These are phyloP conservation scores for Echeveria elegans DNA, from an alignment of 164 flowering plant genomes.

Conservation along the genomic window DNA sequence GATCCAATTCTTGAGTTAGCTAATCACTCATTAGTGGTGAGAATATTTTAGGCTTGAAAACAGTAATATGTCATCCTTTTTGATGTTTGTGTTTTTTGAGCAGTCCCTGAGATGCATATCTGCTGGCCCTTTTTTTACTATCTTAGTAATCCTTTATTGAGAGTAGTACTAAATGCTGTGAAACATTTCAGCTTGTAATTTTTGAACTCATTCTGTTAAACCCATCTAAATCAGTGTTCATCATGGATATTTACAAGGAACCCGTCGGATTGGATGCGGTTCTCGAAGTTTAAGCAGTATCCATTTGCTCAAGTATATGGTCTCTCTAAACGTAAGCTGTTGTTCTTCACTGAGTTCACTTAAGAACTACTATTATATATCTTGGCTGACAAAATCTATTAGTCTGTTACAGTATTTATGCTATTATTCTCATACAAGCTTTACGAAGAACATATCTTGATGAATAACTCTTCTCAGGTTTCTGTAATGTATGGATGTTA, in stretches of 20 bases:
- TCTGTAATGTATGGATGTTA: slow-evolving; percentile 58
- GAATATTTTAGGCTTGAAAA: slow-evolving; percentile 4
- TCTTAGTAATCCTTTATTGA: too few species aligned
- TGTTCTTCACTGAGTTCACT: slow-evolving; percentile 2
- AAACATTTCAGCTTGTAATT: neutral
- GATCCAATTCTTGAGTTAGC: slow-evolving; percentile 73
- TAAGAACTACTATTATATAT: neutral
- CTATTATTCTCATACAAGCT: slow-evolving; percentile 73
- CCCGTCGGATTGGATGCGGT: slow-evolving; percentile 38
- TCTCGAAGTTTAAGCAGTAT: slow-evolving; percentile 28
- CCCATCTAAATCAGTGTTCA: slow-evolving; percentile 34
- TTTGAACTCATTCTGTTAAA: neutral
- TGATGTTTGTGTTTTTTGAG: neutral
- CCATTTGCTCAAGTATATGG: slow-evolving; percentile 69
- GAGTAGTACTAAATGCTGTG: neutral
- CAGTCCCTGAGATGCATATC: neutral
- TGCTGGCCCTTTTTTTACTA: too few species aligned
- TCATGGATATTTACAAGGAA: slow-evolving; percentile 36
- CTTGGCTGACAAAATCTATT: slow-evolving; percentile 10
- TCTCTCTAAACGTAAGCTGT: slow-evolving; percentile 63
- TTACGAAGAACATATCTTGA: slow-evolving; percentile 43
- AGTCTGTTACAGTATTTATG: slow-evolving; percentile 47
- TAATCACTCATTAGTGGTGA: slow-evolving; percentile 72
- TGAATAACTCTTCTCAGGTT: slow-evolving; percentile 32
- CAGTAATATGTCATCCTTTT: neutral